Evolutionary conservation across 768 basidiomycete genomes (phyloP).

Genomic region (Phylloporus rhodoxanthus): DNA sequence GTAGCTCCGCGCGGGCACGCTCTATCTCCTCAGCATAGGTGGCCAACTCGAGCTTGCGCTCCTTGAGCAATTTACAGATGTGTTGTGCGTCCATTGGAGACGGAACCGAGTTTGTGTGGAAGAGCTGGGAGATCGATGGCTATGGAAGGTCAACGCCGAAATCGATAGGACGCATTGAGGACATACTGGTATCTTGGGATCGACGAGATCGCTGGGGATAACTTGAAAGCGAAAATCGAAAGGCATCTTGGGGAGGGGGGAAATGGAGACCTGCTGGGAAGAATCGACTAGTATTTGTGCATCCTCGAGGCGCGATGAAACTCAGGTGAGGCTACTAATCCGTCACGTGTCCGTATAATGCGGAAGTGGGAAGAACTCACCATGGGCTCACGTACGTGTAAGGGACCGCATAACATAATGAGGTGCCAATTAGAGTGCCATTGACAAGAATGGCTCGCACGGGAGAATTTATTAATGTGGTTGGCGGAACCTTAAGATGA

Average conservation of each 20-base stretch:
- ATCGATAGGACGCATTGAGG: not conserved
- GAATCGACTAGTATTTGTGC: not conserved
- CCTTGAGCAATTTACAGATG: constrained; percentile 13
- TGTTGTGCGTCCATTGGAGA: constrained; percentile 18
- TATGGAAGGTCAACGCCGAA: not conserved
- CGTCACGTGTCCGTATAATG: not conserved
- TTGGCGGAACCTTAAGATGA: not conserved
- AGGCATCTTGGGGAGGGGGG: not conserved
- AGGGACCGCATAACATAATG: too few relatives aligned
- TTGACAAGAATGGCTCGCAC: not conserved
- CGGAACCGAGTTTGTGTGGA: constrained; percentile 25
- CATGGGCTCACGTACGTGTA: too few relatives aligned
- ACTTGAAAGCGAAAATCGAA: too few relatives aligned
- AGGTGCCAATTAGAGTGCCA: not conserved
- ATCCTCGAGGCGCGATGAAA: not conserved
- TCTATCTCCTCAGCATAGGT: constrained; percentile 17
- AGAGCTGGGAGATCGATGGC: constrained; percentile 26
- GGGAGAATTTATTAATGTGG: not conserved
- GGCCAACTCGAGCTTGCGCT: constrained; percentile 13
- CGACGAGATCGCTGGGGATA: not conserved
- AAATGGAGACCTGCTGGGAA: not conserved
- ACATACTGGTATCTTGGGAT: constrained; percentile 23
- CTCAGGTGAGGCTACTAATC: not conserved
- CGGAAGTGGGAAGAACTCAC: too few relatives aligned
- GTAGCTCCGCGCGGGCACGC: constrained; percentile 18